phyloP scores from a whole-genome alignment of 2,329 filamentous ascomycete species.

The Fusarium sp. region DNA sequence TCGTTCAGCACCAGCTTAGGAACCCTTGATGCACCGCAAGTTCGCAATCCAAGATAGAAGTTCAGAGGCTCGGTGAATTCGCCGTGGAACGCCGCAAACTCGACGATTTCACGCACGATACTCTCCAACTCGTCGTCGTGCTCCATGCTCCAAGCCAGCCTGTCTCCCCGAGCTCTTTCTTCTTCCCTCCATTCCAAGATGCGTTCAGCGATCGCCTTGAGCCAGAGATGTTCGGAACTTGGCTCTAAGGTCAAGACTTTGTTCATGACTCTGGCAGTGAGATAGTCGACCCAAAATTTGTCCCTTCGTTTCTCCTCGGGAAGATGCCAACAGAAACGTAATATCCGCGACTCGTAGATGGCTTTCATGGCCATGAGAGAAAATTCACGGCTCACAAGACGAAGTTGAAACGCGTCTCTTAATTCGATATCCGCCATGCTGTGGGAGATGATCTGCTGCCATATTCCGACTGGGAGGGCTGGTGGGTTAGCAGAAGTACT shows the following conservation, averaged over 20 bases:
- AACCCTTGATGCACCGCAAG: neutral
- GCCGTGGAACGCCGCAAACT: neutral
- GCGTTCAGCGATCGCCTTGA: neutral
- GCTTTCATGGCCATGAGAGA: neutral
- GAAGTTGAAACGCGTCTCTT: neutral
- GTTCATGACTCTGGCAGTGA: neutral
- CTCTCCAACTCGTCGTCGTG: neutral
- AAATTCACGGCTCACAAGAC: neutral
- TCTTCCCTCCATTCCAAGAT: neutral
- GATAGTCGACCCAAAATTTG: neutral
- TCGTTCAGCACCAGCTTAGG: neutral
- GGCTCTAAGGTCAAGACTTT: neutral
- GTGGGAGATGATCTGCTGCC: neutral
- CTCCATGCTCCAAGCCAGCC: neutral
- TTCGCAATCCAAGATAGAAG: neutral
- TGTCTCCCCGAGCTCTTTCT: neutral
- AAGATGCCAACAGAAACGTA: neutral
- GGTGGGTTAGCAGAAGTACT: neutral
- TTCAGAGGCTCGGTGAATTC: neutral
- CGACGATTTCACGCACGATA: neutral
- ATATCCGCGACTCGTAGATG: neutral
- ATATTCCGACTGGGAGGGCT: neutral
- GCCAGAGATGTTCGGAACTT: neutral
- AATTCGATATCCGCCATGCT: neutral
- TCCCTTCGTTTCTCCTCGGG: neutral